Base-by-base conservation (phyloP, 1,284 basidiomycete species). In the Singerocomus rubriflavus region DNA sequence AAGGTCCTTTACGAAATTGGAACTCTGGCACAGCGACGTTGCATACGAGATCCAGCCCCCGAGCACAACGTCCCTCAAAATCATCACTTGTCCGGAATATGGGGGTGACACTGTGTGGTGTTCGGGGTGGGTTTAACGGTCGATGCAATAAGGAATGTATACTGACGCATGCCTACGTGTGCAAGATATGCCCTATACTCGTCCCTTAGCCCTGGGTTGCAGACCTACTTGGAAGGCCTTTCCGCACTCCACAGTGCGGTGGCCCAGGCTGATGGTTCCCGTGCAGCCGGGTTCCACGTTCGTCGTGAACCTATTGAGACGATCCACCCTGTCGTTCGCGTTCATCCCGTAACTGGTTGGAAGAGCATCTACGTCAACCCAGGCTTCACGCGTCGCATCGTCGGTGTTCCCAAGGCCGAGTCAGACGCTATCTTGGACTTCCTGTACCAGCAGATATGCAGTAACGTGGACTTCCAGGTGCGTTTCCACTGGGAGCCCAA, bases 21-120 rank as follows among this genome's bases (percentile, higher is more conserved):
- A 91, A 58, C 76, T 92, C n/a, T 91, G 83, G 83, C 89, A 92
- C 69, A 82, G 84, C 1, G 90, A 92, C 65, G 88, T 90, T 53
- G 73, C 85, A 2, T 92, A 91, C 69, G 89, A 93, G 67, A 57
- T 82, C 13, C 86, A 88, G 60, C 88, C 82, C 43, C 88, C 81
- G n/a, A 71, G 80, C 63, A 76, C 79, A 44, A 84, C 84, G n/a
- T 85, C 84, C 5, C 72, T 88, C 48, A 85, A 86, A 61, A 61
- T 86, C 54, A 73, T 87, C 69, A 75, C 83, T 44, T 73, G 76
- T 46, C 86, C 84, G 0, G 79, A 82, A 52, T 71, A 73, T 32
- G 86, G 85, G 30, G 85, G 84, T 6, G 85, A 88, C 61, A 88
- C 85, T 1, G 73, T 84, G 31, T 87, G 81, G 81, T 82, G 76